These are phyloP conservation scores for Fusarium penzigii DNA, from an alignment of 2,329 filamentous ascomycete genomes.

Conservation along the genomic window DNA sequence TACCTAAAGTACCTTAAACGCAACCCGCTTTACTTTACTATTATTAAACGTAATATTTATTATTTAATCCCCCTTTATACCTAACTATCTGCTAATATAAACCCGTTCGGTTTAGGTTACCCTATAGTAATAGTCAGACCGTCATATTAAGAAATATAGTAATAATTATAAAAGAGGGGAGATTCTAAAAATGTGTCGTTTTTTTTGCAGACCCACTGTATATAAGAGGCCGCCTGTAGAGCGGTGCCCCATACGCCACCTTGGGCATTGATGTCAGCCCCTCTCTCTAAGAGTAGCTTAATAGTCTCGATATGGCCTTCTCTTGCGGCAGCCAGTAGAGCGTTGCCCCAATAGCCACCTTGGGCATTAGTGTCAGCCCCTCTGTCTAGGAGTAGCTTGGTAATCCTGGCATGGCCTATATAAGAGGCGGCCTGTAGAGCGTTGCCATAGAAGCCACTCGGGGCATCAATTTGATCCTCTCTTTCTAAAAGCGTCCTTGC, in stretches of 20 bases:
- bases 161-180: no score
- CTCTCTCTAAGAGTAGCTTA: slow-evolving; percentile 1
- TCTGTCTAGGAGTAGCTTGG: slow-evolving; percentile 3
- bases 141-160: no score
- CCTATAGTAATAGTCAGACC: no score
- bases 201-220: no score
- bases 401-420: slow-evolving; percentile 1
- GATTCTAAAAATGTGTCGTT: no score
- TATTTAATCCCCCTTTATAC: no score
- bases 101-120: no score
- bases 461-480: slow-evolving; percentile 6
- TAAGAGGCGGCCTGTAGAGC: slow-evolving; percentile 16
- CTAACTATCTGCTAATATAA: no score
- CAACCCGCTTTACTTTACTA: no score
- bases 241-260: no score
- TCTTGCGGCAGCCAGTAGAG: slow-evolving; percentile 7
- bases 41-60: no score
- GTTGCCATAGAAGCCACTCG: slow-evolving; percentile 9
- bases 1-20: no score
- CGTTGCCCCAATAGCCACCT: background rate
- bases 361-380: slow-evolving; percentile 9
- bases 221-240: slow-evolving; percentile 14
- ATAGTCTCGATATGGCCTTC: slow-evolving; percentile 2
- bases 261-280: slow-evolving; percentile 2
- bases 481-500: slow-evolving; percentile 9